These are phyloP conservation scores for Teunomyces barrocoloradensis DNA, from an alignment of 805 yeast species.

Conservation along the genomic window DNA sequence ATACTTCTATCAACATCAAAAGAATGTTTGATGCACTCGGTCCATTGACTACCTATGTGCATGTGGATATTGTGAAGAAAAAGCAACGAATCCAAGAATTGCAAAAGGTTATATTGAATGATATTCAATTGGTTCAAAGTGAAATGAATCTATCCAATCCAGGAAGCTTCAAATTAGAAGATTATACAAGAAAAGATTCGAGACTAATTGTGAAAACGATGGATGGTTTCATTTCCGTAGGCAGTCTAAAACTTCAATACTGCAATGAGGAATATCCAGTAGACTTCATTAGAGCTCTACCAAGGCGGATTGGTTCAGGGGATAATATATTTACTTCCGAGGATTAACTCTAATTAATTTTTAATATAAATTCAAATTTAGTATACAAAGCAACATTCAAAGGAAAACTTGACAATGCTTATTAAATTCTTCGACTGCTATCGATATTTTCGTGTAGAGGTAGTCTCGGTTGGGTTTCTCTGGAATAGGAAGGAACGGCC, in stretches of 20 bases:
- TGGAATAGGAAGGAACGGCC: slow-evolving; percentile 74
- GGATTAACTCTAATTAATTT: background rate
- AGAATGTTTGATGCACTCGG: slow-evolving; percentile 55
- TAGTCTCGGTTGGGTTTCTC: slow-evolving; percentile 61
- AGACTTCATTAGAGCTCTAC: slow-evolving; percentile 42
- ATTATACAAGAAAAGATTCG: slow-evolving; percentile 8
- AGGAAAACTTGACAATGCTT: slow-evolving; percentile 56
- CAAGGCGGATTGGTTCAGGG: slow-evolving; percentile 46
- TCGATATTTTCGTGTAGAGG: slow-evolving; percentile 67
- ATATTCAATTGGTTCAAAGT: slow-evolving; percentile 18
- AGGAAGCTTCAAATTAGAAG: slow-evolving; percentile 21
- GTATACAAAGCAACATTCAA: slow-evolving; percentile 6
- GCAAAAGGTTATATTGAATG: slow-evolving; percentile 50
- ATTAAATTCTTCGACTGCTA: slow-evolving; percentile 81
- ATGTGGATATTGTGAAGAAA: slow-evolving; percentile 34
- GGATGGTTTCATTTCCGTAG: slow-evolving; percentile 41
- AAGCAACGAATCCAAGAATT: slow-evolving; percentile 23
- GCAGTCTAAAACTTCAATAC: slow-evolving; percentile 53
- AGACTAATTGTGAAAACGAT: slow-evolving; percentile 40
- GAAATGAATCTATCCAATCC: slow-evolving; percentile 10
- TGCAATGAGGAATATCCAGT: slow-evolving; percentile 44
- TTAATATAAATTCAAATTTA: background rate
- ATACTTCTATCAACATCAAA: slow-evolving; percentile 35
- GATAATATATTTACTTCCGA: slow-evolving; percentile 8
- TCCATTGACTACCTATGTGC: slow-evolving; percentile 45